Percentiles rank a stretch among this genome's conserved stretches.
Conservation (phyloP, 2,329 filamentous ascomycete species). For the Diplodia scrobiculata region DNA sequence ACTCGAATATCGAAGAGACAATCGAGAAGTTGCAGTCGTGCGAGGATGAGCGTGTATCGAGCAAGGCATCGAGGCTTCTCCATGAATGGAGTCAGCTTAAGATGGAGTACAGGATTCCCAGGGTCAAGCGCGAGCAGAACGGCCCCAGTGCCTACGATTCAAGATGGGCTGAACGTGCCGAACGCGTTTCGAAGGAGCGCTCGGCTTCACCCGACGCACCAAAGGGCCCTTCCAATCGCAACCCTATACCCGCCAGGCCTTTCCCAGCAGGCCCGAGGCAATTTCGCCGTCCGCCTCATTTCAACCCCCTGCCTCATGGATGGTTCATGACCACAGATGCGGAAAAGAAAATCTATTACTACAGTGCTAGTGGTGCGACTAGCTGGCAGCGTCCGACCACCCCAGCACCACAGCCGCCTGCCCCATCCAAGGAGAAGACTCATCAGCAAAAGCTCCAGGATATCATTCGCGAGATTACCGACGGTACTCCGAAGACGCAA, state of each 20-base stretch:
- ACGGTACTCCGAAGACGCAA: conserved; percentile 57
- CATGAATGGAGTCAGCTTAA: conserved; percentile 88
- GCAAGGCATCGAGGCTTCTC: conserved; percentile 70
- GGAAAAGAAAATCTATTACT: conserved; percentile 75
- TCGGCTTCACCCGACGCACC: conserved; percentile 52
- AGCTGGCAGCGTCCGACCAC: conserved; percentile 79
- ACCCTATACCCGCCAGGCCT: conserved; percentile 59
- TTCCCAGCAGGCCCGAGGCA: conserved; percentile 41
- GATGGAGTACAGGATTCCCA: conserved; percentile 87
- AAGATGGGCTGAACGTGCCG: conserved; percentile 65
- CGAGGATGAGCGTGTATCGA: conserved; percentile 73
- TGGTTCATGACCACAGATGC: conserved; percentile 78
- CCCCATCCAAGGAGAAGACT: conserved; percentile 65
- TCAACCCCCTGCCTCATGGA: conserved; percentile 69
- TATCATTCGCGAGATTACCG: conserved; percentile 73
- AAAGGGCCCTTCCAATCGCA: conserved; percentile 47
- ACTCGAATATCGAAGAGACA: conserved; percentile 88
- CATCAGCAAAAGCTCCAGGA: conserved; percentile 78
- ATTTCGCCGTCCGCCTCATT: conserved; percentile 50
- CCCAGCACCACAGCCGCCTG: conserved; percentile 62
- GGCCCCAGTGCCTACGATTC: conserved; percentile 44
- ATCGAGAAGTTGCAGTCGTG: conserved; percentile 69
- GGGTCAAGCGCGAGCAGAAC: conserved; percentile 79
- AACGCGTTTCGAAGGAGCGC: conserved; percentile 53
- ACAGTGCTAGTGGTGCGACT: conserved; percentile 73